Evolutionary conservation across 768 basidiomycete species (phyloP), one percentile per base, ranked within the genome.

Genomic region (Podaxis sp.): DNA sequence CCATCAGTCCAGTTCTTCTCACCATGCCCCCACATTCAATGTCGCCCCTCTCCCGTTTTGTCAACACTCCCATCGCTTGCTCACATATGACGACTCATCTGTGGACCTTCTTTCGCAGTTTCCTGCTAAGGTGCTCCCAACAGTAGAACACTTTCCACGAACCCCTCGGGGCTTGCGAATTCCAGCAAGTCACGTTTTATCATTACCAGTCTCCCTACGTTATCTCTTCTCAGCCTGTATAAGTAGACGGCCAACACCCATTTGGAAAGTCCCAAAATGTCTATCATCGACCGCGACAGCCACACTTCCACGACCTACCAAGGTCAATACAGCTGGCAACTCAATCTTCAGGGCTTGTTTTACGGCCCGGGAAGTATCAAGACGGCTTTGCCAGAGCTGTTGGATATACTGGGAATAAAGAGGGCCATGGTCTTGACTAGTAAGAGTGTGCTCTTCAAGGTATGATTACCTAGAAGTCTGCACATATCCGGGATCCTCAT

Each of bases 351-450:
- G 61, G 82, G 80, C 18, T 74, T 92, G 16, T 81, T 84, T 67
- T 92, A 90, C 68, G 91, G 91, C 2, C 88, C 90, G 47, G 88
- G 89, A 28, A 85, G 79, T 37, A 70, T 85, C 38, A 75, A 69
- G 53, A 85, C 82, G 0, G 86, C 87, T 10, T 78, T 92, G 40
- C 88, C 88, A 5, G 82, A 81, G 67, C 72, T 91, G 13, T 74
- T 90, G 61, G 64, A 78, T 23, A 70, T 69, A 7, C 66, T 91
- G 37, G 81, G 79, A 23, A 82, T 77, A 28, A 84, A 78, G 68
- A 89, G 83, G 71, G 91, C 85, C 2, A 70, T 92, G 28, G 70
- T 92, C 57, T 80, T 92, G 50, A 92, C 91, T 2, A 90, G 91
- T 28, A 86, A 74, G 55, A 52, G 63, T 23, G 54, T 61, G n/a